phyloP scores from a whole-genome alignment of 1,284 basidiomycete species.

The Pseudozyma pruni region DNA sequence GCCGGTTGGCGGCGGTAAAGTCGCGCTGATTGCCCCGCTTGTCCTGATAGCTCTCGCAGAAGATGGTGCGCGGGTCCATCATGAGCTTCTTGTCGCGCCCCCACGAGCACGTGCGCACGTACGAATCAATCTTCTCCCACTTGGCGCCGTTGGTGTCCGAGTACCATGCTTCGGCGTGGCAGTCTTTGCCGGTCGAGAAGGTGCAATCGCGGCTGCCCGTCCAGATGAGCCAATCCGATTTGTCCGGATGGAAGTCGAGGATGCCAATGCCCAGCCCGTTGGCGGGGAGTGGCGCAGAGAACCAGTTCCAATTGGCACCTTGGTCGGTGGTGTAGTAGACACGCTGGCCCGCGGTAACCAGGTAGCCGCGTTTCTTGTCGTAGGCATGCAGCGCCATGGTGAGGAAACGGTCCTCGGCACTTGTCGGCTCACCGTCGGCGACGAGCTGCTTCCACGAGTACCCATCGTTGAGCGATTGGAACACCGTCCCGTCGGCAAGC shows the following conservation, averaged over 20 bases:
- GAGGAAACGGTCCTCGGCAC: constrained; percentile 68
- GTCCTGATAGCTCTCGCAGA: constrained; percentile 87
- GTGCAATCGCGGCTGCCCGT: constrained; percentile 79
- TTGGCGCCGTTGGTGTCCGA: constrained; percentile 73
- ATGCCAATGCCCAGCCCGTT: constrained; percentile 82
- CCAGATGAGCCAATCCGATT: constrained; percentile 88
- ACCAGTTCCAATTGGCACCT: constrained; percentile 78
- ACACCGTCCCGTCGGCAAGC: constrained; percentile 80
- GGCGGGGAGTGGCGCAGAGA: constrained; percentile 76
- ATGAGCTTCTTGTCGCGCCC: constrained; percentile 80
- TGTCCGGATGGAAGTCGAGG: constrained; percentile 85
- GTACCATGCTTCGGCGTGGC: constrained; percentile 62
- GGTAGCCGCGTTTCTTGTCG: constrained; percentile 83
- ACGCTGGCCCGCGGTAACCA: constrained; percentile 78
- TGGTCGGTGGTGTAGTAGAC: constrained; percentile 84
- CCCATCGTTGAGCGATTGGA: constrained; percentile 94
- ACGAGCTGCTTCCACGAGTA: constrained; percentile 80
- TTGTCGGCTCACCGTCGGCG: constrained; percentile 69
- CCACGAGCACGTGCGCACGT: constrained; percentile 93
- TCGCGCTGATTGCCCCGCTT: constrained; percentile 82
- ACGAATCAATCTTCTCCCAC: constrained; percentile 84
- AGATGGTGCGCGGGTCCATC: constrained; percentile 83
- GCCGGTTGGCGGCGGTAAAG: constrained; percentile 72
- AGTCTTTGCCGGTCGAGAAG: constrained; percentile 60
- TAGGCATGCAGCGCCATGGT: constrained; percentile 87